Evolutionary conservation across 306 rosid genomes (phyloP).

Genomic region (Citrullus mucosospermus): DNA sequence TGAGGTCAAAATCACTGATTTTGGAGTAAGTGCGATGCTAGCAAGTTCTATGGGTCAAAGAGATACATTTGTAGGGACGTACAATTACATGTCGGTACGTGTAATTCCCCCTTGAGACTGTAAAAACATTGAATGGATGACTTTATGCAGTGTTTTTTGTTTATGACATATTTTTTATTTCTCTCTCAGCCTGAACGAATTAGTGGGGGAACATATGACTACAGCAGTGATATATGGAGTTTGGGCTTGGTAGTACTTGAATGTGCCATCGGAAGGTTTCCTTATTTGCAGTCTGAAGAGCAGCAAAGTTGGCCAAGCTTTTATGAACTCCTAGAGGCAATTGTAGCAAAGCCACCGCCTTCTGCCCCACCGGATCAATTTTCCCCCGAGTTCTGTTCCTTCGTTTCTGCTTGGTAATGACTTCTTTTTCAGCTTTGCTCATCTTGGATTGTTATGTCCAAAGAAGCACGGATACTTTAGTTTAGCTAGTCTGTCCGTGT

Average conservation of each 20-base stretch:
- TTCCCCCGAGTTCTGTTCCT: slow-evolving; percentile 92
- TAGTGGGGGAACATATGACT: slow-evolving; percentile 79
- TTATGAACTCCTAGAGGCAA: slow-evolving; percentile 87
- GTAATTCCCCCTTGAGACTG: slow-evolving; percentile 1
- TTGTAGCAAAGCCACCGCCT: slow-evolving; percentile 88
- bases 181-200: slow-evolving; percentile 83
- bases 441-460: not conserved
- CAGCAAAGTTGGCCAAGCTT: slow-evolving; percentile 84
- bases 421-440: not conserved
- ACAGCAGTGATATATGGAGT: slow-evolving; percentile 96
- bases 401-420: slow-evolving; percentile 78
- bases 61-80: slow-evolving; percentile 95
- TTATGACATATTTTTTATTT: slow-evolving; percentile 5
- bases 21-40: slow-evolving; percentile 95
- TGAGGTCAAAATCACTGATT: slow-evolving; percentile 96
- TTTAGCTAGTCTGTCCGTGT: too few species aligned
- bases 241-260: slow-evolving; percentile 95
- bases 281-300: slow-evolving; percentile 84
- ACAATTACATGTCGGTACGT: slow-evolving; percentile 99
- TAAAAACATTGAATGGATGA: not conserved
- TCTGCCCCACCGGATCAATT: slow-evolving; percentile 90
- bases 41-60: slow-evolving; percentile 97
- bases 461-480: too few species aligned
- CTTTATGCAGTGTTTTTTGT: not conserved
- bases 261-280: slow-evolving; percentile 95